Base-by-base conservation (phyloP, 192 early-diverging fungal genomes). In the Cetraspora pellucida region DNA sequence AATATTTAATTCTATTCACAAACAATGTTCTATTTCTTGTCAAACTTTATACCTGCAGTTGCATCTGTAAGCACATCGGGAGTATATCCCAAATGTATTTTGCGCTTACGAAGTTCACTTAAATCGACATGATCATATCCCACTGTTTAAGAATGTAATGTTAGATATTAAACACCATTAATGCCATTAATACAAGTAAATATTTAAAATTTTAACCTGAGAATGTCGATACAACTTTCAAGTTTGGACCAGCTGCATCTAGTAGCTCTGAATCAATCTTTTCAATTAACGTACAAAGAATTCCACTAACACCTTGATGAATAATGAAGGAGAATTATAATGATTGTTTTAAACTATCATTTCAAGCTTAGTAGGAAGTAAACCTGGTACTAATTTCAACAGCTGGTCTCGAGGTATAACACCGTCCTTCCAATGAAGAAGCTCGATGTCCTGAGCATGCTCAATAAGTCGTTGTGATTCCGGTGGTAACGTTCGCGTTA, bases 41-140 rank as follows among this genome's bases (percentile, higher is more conserved):
- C 11, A 19, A 19, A 19, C 50, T 19, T 54, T 27, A 47, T 45
- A 69, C 67, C 72, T 7, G 95, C 95, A 14, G 91, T 92, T 0
- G 95, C 94, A 72, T 95, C 94, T 0, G 95, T 97, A 49, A 96
- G 83, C 1, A 96, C 95, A 67, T 91, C 91, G 7, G 95, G 94
- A 1, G 95, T 97, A 77, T 93, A 88, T 6, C 95, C 95, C 8
- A 97, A 74, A 19, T 60, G 54, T n/a, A 95, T 80, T 2, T 82
- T 82, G 21, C 86, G 83, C 10, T 82, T 81, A 23, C 87, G 78
- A 19, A 90, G 75, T 9, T 84, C 88, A 7, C 69, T 72, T 0
- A 88, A 69, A 74, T 92, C 90, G 23, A 96, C 89, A 74, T 96
- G 95, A 72, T 96, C 94, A 81, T 89, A 92, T 21, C 95, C 95